phyloP scores from a whole-genome alignment of 2,329 filamentous ascomycete species.

The Phyllosticta paracitricarpa region DNA sequence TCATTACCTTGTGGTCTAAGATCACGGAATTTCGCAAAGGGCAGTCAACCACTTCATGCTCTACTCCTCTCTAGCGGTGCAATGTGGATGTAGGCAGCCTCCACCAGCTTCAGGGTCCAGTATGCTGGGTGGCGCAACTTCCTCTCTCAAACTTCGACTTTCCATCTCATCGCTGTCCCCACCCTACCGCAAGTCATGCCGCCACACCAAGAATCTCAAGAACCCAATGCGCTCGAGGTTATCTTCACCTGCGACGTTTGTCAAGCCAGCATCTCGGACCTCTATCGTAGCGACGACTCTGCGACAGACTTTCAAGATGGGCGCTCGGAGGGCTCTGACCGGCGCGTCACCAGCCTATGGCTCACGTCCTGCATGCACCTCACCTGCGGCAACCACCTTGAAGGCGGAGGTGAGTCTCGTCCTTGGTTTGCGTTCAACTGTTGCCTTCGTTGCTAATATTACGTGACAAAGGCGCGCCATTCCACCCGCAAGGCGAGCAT shows the following conservation, averaged over 20 bases:
- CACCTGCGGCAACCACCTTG: constrained; percentile 38
- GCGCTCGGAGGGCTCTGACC: constrained; percentile 26
- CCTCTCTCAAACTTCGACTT: neutral
- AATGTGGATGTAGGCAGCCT: neutral
- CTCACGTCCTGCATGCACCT: constrained; percentile 41
- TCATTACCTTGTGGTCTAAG: neutral
- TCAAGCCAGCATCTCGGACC: constrained; percentile 34
- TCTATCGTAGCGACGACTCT: constrained; percentile 31
- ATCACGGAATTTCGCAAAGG: neutral
- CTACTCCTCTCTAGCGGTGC: neutral
- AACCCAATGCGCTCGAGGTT: constrained; percentile 27
- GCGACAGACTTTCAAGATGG: constrained; percentile 12
- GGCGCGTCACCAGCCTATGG: constrained; percentile 36
- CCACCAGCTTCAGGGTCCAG: neutral
- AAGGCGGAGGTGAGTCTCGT: constrained; percentile 34
- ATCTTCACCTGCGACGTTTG: constrained; percentile 42
- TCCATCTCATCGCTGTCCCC: neutral
- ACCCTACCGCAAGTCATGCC: neutral
- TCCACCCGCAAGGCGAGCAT: constrained; percentile 31
- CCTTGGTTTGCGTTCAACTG: neutral
- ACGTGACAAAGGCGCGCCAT: constrained; percentile 31
- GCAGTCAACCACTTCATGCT: neutral
- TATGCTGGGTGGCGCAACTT: neutral
- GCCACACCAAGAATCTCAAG: neutral
- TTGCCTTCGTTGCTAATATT: neutral